Evolutionary conservation across 2,329 filamentous ascomycete species (phyloP), one percentile per base, ranked within the genome.

Genomic region (Westerdykella ornata): DNA sequence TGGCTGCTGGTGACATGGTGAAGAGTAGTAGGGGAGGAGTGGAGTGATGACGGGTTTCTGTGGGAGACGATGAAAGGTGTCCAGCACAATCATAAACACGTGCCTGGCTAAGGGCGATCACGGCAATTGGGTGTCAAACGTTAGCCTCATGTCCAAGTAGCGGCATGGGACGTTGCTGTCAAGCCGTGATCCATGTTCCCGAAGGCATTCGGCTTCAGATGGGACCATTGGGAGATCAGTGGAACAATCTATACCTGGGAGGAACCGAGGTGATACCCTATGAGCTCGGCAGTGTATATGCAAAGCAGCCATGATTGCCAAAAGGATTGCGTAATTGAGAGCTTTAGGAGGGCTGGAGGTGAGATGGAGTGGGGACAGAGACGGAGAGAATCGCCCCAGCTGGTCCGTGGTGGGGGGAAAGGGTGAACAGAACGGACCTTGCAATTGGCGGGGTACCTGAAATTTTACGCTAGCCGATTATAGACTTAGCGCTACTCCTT

Each of bases 1-100:
- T 49, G 18, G 56, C 59, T 22, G 59, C 45, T 15, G 60, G 59
- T 41, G 60, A 57, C 60, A 63, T 63, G 31, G 26, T 42, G 15
- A 15, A 39, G 15, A 33, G 22, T 31, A 19, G 18, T 29, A 14
- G 22, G 19, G n/a, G 13, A 13, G 14, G 36, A 6, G n/a, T 13
- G 16, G 9, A 20, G 19, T 26, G 12, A 7, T 16, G 13, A 31
- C 3, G 9, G 13, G 22, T 26, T 11, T 26, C 22, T 26, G 4
- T 12, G 14, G 12, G 16, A 28, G 39, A 12, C 5, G 13, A 18
- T 29, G 14, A 19, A 17, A 30, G 38, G 35, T 18, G 16, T 17
- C 8, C 28, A 22, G 28, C 16, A 13, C 15, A 34, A 26, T 14
- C 16, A 30, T 19, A n/a, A 29, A 16, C 16, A 13, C 7, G 29